phyloP scores from a whole-genome alignment of 2,329 filamentous ascomycete species.

The Penicillium brasilianum region DNA sequence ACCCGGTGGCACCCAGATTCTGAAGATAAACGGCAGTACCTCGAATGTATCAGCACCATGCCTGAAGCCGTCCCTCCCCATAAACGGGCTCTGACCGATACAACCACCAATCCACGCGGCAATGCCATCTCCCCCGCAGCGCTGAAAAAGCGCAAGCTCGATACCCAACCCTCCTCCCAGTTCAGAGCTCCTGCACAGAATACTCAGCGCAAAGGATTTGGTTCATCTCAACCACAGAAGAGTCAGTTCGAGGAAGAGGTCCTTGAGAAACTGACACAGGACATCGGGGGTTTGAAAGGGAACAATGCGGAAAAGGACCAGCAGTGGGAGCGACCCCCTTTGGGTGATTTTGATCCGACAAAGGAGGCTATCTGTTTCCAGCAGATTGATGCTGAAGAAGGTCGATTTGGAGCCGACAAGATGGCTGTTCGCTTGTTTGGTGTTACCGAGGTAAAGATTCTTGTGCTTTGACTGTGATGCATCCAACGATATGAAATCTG shows the following conservation, averaged over 20 bases:
- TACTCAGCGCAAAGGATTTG: conserved; percentile 58
- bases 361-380: conserved; percentile 83
- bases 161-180: conserved; percentile 57
- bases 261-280: conserved; percentile 93
- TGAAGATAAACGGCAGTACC: background rate
- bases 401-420: conserved; percentile 75
- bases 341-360: conserved; percentile 66
- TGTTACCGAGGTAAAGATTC: conserved; percentile 70
- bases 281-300: conserved; percentile 82
- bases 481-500: conserved; percentile 12
- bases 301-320: conserved; percentile 93
- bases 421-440: conserved; percentile 90
- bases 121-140: conserved; percentile 59
- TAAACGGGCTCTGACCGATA: conserved; percentile 74
- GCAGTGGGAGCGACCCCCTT: conserved; percentile 75
- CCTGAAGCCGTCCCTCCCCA: conserved; percentile 58
- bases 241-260: conserved; percentile 93
- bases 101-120: conserved; percentile 68
- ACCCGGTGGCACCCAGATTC: background rate
- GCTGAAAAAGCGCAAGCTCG: conserved; percentile 84
- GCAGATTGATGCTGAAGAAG: conserved; percentile 94
- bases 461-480: background rate
- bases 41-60: conserved; percentile 39
- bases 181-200: conserved; percentile 67
- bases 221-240: conserved; percentile 74